phyloP scores from a whole-genome alignment of 768 basidiomycete genomes.

The Boletus pseudopeckii region DNA sequence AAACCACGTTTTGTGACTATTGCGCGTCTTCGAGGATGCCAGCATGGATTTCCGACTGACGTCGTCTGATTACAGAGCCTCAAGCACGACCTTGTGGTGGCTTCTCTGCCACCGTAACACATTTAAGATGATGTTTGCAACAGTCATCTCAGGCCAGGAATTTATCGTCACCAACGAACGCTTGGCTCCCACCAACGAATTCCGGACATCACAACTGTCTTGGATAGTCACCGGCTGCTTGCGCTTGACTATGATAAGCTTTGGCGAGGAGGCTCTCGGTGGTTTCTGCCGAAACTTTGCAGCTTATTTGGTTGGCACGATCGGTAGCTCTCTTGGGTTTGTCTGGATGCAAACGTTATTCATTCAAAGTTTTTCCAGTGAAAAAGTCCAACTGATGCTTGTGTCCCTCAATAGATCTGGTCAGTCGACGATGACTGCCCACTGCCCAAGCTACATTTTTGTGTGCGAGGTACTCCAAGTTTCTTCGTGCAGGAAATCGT shows the following conservation, averaged over 20 bases:
- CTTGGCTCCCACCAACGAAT: background rate
- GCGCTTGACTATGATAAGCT: no score
- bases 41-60: background rate
- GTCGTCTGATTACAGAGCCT: background rate
- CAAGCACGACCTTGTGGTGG: background rate
- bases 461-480: background rate
- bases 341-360: background rate
- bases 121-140: background rate
- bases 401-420: background rate
- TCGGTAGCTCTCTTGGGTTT: background rate
- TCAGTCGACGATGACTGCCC: background rate
- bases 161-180: background rate
- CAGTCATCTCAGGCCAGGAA: background rate
- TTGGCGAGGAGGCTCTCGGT: background rate
- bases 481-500: no score
- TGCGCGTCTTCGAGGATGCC: background rate
- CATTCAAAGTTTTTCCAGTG: background rate
- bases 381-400: background rate
- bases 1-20: conserved; percentile 13
- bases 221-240: no score
- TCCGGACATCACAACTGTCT: background rate
- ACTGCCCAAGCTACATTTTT: background rate
- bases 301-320: background rate
- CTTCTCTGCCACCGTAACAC: background rate
- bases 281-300: background rate